These are phyloP conservation scores for Karstenula rhodostoma DNA, from an alignment of 2,329 filamentous ascomycete species.

Conservation along the genomic window DNA sequence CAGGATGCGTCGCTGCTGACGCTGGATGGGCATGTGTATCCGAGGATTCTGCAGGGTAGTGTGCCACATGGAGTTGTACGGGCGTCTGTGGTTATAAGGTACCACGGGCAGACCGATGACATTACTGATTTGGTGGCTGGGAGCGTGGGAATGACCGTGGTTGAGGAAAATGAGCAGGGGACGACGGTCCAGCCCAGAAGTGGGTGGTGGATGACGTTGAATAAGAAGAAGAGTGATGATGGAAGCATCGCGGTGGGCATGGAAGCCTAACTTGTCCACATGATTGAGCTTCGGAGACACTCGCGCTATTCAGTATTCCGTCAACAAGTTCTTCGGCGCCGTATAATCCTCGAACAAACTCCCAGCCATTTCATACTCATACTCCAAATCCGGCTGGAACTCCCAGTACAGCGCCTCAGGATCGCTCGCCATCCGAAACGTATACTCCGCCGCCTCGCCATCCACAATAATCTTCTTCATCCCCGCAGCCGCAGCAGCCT, in stretches of 20 bases:
- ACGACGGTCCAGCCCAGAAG: background rate
- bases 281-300: too few species aligned
- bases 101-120: background rate
- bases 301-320: too few species aligned
- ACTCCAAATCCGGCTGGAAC: conserved; percentile 61
- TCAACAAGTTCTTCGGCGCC: background rate
- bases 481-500: conserved; percentile 68
- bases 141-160: background rate
- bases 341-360: conserved; percentile 31
- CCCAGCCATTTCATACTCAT: conserved; percentile 47
- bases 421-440: conserved; percentile 59
- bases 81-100: background rate
- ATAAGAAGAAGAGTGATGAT: background rate
- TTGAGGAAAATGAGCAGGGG: background rate
- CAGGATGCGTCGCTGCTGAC: background rate
- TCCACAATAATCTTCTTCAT: conserved; percentile 62
- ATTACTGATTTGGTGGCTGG: background rate
- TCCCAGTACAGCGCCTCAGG: conserved; percentile 61
- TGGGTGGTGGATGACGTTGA: background rate
- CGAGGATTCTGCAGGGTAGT: background rate
- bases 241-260: too few species aligned
- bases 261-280: too few species aligned
- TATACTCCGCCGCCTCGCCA: conserved; percentile 65
- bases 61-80: background rate
- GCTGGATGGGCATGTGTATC: background rate